Base-by-base conservation (phyloP, 805 yeast genomes). In the Yarrowia porcina region DNA sequence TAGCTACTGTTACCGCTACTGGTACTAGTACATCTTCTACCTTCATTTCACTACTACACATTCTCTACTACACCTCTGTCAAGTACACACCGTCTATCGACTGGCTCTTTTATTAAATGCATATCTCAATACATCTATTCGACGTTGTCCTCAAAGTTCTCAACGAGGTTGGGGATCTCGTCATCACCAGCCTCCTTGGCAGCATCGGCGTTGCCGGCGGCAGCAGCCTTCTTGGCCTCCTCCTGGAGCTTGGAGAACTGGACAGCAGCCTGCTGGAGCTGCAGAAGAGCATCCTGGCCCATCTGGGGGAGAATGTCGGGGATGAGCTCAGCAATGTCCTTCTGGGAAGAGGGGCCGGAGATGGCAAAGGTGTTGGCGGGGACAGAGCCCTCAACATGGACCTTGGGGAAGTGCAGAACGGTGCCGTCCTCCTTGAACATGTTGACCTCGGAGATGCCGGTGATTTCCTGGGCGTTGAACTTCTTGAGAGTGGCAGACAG, bases 361-460 rank as follows among this genome's bases (percentile, higher is more conserved):
- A 94, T 87, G 71, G 96, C 96, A 77, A 87, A 89, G 68, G 96
- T 88, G 86, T 93, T 92, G 83, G 87, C 82, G 73, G 86, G 87
- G 72, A 89, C 86, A 72, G 97, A 90, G 70, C 89, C 89, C 82
- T 93, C 97, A 68, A 92, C 94, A 80, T 94, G 96, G 69, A 94
- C 97, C 78, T 94, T 88, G 83, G 89, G 86, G 84, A 94, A 90
- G 82, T 93, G 97, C 78, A 93, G 81, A 68, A 94, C 97, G 75
- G 87, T 88, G 75, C 97, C 97, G 77, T 93, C 97, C 68, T 90
- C 97, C 79, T 83, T 88, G 89, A 94, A 92, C 83, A 93, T 89
- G 85, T 92, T 93, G 74, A 97, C 98, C 82, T 93, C 97, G 77
- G 90, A 96, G 73, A 93, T 87, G 73, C 89, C 90, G 69, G 88